Percentiles rank a stretch among this genome's conserved stretches.
Conservation (phyloP, 163 green algal species). For the Scenedesmus sp. region DNA sequence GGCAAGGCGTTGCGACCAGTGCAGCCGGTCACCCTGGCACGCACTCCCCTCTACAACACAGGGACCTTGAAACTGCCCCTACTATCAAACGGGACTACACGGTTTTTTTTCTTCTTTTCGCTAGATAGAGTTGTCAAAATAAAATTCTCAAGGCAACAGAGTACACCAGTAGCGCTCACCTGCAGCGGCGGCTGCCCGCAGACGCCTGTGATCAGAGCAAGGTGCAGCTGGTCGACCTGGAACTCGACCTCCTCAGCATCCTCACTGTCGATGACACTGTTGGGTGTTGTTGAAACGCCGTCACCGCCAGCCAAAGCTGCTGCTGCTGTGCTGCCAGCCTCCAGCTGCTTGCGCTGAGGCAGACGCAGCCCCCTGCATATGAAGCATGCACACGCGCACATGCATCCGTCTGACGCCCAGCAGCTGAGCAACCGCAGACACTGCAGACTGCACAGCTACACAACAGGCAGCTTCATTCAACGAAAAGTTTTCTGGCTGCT, state of each 20-base stretch:
- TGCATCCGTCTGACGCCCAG: not conserved
- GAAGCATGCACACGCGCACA: not conserved
- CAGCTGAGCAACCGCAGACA: not conserved
- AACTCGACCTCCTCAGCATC: slow-evolving; percentile 4
- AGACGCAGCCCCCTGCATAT: slow-evolving; percentile 20
- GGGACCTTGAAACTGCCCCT: not conserved
- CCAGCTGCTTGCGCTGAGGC: not conserved
- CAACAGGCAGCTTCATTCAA: not conserved
- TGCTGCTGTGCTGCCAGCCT: not conserved
- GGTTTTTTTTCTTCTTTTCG: too few species aligned
- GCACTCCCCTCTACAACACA: too few species aligned
- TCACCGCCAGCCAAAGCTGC: slow-evolving; percentile 14
- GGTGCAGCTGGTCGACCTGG: slow-evolving; percentile 36
- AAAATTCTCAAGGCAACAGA: too few species aligned
- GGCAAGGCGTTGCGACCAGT: not conserved
- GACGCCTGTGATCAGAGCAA: not conserved
- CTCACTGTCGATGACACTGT: not conserved
- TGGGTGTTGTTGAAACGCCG: not conserved
- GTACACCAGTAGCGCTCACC: not conserved
- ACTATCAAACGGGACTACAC: too few species aligned
- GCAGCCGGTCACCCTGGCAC: not conserved
- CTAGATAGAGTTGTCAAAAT: too few species aligned
- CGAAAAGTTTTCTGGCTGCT: too few species aligned
- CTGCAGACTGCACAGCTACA: not conserved
- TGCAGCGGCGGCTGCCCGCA: slow-evolving; percentile 22